phyloP scores from a whole-genome alignment of 2,329 filamentous ascomycete species.

The Fonsecaea erecta region DNA sequence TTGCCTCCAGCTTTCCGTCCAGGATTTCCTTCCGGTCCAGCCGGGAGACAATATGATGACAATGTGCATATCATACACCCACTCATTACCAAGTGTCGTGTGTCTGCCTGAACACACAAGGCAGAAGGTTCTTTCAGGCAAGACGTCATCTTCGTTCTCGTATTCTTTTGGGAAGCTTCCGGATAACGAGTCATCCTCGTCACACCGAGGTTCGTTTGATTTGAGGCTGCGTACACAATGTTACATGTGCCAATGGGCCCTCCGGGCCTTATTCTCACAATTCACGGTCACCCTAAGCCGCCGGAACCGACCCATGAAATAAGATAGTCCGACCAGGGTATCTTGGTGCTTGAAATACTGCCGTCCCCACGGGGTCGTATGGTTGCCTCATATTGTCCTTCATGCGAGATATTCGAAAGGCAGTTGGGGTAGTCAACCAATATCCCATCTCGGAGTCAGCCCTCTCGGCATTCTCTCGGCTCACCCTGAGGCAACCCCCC shows the following conservation, averaged over 20 bases:
- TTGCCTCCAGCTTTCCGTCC: conserved; percentile 5
- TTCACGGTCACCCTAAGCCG: not conserved
- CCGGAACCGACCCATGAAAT: not conserved
- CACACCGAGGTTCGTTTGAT: conserved; percentile 9
- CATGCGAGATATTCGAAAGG: conserved; percentile 18
- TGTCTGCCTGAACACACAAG: conserved; percentile 20
- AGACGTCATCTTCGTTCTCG: conserved; percentile 23
- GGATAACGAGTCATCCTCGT: conserved; percentile 6
- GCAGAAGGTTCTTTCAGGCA: conserved; percentile 10
- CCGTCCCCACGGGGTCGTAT: conserved; percentile 13
- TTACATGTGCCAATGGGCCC: conserved; percentile 16
- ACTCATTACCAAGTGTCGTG: conserved; percentile 6
- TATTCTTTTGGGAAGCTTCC: not conserved
- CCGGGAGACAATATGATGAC: conserved; percentile 20
- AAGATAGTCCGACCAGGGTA: not conserved
- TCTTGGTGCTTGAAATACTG: not conserved
- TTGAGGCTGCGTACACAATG: not conserved
- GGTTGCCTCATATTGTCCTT: not conserved
- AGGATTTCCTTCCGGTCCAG: conserved; percentile 13
- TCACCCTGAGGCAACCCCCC: not conserved
- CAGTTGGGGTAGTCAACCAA: conserved; percentile 1
- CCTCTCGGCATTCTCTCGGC: conserved; percentile 14
- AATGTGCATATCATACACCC: conserved; percentile 8
- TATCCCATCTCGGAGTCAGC: not conserved
- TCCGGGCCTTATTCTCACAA: not conserved